Conservation (phyloP, 2,329 filamentous ascomycete species). For the Calycina herbarum region DNA sequence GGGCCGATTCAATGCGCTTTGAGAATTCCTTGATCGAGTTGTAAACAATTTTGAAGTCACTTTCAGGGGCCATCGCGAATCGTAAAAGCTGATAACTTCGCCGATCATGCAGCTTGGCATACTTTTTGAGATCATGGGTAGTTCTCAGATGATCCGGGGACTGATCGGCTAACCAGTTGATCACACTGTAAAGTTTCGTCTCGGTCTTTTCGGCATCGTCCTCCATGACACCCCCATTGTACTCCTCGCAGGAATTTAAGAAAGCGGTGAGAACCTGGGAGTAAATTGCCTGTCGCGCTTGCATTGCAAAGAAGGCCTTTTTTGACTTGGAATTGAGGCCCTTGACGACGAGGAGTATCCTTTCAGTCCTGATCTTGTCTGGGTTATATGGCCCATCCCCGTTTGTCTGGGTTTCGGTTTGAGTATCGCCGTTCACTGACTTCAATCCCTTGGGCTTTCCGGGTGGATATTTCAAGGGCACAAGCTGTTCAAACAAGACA, state of each 20-base stretch:
- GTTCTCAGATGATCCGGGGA: conserved; percentile 75
- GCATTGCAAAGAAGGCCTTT: conserved; percentile 84
- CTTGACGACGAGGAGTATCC: conserved; percentile 79
- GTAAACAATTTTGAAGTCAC: conserved; percentile 87
- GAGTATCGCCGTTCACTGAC: conserved; percentile 56
- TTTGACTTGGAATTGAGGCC: conserved; percentile 77
- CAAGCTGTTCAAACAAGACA: conserved; percentile 80
- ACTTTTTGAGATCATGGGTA: conserved; percentile 79
- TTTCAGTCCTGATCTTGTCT: conserved; percentile 77
- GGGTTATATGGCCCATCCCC: conserved; percentile 55
- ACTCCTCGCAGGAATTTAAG: conserved; percentile 80
- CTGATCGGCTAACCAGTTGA: conserved; percentile 70
- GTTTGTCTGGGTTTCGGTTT: conserved; percentile 48
- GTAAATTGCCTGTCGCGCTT: conserved; percentile 73
- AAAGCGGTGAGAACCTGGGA: conserved; percentile 74
- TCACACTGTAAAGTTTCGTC: conserved; percentile 67
- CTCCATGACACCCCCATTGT: conserved; percentile 82
- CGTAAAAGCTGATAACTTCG: conserved; percentile 86
- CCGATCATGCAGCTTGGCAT: conserved; percentile 87
- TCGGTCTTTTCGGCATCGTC: conserved; percentile 68
- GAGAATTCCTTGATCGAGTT: conserved; percentile 88
- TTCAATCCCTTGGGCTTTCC: conserved; percentile 64
- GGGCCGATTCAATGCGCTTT: conserved; percentile 72
- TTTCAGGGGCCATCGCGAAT: conserved; percentile 80
- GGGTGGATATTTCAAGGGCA: conserved; percentile 87